A percentile compares a stretch with the other conserved stretches of the same genome.
phyloP scores from a whole-genome alignment of 1,284 basidiomycete genomes.

The Earliella scabrosa region DNA sequence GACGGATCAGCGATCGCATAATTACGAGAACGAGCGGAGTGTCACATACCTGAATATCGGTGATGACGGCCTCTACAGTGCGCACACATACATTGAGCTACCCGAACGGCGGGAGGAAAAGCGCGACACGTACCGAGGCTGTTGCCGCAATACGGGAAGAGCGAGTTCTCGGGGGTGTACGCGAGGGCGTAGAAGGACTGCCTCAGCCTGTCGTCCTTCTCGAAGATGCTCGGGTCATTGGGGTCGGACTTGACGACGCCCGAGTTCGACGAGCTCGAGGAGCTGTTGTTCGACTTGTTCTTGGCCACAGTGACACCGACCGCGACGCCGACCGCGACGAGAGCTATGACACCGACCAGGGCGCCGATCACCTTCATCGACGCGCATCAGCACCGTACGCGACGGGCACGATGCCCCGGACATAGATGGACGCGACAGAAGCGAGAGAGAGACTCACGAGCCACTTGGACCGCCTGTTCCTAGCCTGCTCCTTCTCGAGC shows the following conservation, averaged over 20 bases:
- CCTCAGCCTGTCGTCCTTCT: conserved; percentile 62
- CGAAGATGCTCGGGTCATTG: conserved; percentile 68
- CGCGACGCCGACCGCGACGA: conserved; percentile 53
- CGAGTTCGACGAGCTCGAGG: conserved; percentile 18
- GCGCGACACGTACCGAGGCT: conserved; percentile 45
- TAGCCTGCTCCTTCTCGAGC: conserved; percentile 43
- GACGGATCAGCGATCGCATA: conserved; percentile 3
- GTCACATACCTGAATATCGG: conserved; percentile 51
- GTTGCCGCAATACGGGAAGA: conserved; percentile 54
- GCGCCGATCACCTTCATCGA: conserved; percentile 50
- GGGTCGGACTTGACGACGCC: conserved; percentile 53
- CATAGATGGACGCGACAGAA: background rate
- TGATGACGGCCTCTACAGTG: conserved; percentile 44
- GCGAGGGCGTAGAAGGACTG: conserved; percentile 76
- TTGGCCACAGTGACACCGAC: conserved; percentile 60
- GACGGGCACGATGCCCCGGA: background rate
- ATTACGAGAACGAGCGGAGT: background rate
- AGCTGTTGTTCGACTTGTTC: conserved; percentile 30
- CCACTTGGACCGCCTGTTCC: conserved; percentile 38
- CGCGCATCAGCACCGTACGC: background rate
- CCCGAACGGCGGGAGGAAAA: background rate
- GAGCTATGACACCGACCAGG: conserved; percentile 43
- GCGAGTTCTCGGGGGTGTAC: conserved; percentile 67
- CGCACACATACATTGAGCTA: background rate
- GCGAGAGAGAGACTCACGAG: conserved; percentile 36